Evolutionary conservation across 495 filamentous ascomycete genomes (phyloP), one percentile per base, ranked within the genome.

Genomic region (Daldinia caldariorum): DNA sequence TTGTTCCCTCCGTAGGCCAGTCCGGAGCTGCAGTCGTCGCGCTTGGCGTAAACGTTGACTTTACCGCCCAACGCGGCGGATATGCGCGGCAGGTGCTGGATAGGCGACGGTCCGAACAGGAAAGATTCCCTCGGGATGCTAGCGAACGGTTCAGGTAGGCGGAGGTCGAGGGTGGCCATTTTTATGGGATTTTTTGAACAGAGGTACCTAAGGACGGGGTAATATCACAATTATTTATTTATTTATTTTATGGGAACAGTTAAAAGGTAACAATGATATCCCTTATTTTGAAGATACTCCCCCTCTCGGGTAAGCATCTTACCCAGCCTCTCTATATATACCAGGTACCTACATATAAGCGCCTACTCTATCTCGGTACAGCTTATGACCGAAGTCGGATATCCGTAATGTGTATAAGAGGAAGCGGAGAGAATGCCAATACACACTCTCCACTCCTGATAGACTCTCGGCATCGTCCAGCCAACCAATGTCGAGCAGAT

Each of bases 1-100:
- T 90, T 90, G 79, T 90, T 90, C 47, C 87, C 89, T 9, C 89
- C 89, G 70, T 79, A 89, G 6, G 88, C 89, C 13, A 89, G 82
- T 1, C 82, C 83, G 9, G 84, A 88, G 80, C 87, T 90, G 57
- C 83, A 80, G 76, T 90, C 88, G 61, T 91, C 88, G 59, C 87
- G 83, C 69, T 90, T 89, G 67, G 88, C 87, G 69, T 86, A 89
- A 73, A 89, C 83, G 37, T 77, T 76, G 32, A 87, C 86, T 60
- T 83, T 76, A 10, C 79, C 79, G 63, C 83, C 82, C 26, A 90
- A 83, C 47, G 84, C 85, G 50, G 80, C 70, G 38, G 82, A 85
- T 74, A 89, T 88, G 67, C 85, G 83, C 72, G 85, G 84, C 50
- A 90, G 82, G 41, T 80, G 72, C 57, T 89, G 86, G 74, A 89